These are phyloP conservation scores for Rusavskia elegans DNA, from an alignment of 495 filamentous ascomycete genomes.

Conservation along the genomic window DNA sequence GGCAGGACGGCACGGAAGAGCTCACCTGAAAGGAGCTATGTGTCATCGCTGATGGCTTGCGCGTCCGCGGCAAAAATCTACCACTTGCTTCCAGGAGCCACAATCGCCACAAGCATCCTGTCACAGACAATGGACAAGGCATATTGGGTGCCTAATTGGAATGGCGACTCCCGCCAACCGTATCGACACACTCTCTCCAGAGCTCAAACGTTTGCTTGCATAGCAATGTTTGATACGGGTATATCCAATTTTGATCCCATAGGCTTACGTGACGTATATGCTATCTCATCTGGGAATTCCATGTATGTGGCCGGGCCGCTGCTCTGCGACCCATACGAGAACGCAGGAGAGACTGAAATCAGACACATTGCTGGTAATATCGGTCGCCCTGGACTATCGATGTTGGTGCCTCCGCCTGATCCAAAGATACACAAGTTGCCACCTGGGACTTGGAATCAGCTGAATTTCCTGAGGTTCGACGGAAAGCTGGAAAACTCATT, in stretches of 20 bases:
- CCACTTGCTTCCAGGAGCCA: neutral
- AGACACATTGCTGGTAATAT: conserved; percentile 7
- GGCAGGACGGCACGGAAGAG: too few species aligned
- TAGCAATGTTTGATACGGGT: conserved; percentile 6
- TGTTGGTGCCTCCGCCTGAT: conserved; percentile 8
- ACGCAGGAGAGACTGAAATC: neutral
- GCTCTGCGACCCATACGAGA: conserved; percentile 7
- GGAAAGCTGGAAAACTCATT: conserved; percentile 8
- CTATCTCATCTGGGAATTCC: conserved; percentile 9
- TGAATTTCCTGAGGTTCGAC: conserved; percentile 9
- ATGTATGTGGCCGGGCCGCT: conserved; percentile 7
- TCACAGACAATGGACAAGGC: neutral
- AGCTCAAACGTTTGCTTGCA: conserved; percentile 5
- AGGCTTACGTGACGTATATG: conserved; percentile 1
- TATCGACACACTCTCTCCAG: too few species aligned
- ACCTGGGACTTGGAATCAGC: conserved; percentile 5
- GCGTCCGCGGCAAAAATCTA: neutral
- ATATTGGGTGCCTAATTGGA: too few species aligned
- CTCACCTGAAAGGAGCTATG: too few species aligned
- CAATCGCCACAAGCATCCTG: neutral
- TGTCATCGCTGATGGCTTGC: neutral
- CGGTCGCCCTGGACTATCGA: conserved; percentile 8
- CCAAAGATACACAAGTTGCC: conserved; percentile 1
- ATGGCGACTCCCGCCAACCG: too few species aligned
- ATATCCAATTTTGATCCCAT: conserved; percentile 3